These are phyloP conservation scores for Saccharomycopsis sp. DNA, from an alignment of 805 yeast genomes.

Conservation along the genomic window DNA sequence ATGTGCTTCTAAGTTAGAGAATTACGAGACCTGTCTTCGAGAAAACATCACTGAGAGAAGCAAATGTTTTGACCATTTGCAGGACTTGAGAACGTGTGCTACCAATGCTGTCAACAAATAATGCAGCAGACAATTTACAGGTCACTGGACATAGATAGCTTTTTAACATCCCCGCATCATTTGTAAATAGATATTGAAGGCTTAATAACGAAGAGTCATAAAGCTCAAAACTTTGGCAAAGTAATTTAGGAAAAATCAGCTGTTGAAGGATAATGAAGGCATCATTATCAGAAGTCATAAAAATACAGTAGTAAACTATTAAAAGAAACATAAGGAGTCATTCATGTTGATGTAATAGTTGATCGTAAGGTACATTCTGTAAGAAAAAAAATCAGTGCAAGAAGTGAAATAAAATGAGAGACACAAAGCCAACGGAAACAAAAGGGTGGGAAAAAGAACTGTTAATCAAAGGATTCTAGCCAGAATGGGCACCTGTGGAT, in stretches of 20 bases:
- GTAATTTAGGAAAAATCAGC: no score
- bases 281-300: not conserved
- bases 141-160: no score
- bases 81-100: conserved; percentile 61
- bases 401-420: not conserved
- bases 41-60: conserved; percentile 33
- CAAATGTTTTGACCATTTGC: conserved; percentile 48
- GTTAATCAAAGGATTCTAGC: not conserved
- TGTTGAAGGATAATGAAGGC: no score
- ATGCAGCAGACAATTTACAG: not conserved
- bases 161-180: not conserved
- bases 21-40: conserved; percentile 60
- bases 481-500: not conserved
- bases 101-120: conserved; percentile 29
- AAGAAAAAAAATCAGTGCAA: not conserved
- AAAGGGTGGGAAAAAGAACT: not conserved
- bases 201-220: no score
- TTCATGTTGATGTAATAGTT: not conserved
- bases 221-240: no score
- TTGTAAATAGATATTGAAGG: not conserved
- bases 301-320: not conserved
- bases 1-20: conserved; percentile 51
- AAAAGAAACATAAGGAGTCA: not conserved
- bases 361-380: not conserved
- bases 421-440: not conserved